A percentile compares a stretch with the other conserved stretches of the same genome.
Conservation (phyloP, 2,329 filamentous ascomycete genomes). For the Aureobasidium sp. region DNA sequence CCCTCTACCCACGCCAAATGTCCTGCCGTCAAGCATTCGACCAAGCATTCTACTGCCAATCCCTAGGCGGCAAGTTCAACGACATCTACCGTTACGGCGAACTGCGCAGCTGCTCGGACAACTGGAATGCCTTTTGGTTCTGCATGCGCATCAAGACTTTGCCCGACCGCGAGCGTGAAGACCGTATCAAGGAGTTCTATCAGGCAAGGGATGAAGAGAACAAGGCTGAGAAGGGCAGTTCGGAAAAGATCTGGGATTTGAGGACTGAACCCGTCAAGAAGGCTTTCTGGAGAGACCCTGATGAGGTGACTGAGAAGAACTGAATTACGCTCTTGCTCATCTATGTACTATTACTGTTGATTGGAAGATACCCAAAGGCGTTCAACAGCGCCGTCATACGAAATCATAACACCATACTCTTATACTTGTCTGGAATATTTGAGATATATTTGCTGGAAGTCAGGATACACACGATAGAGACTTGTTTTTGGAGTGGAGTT, state of each 20-base stretch:
- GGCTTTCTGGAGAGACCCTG: constrained; percentile 32
- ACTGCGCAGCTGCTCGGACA: constrained; percentile 67
- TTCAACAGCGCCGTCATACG: neutral
- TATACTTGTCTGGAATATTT: neutral
- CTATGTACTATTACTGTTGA: constrained; percentile 2
- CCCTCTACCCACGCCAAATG: constrained; percentile 71
- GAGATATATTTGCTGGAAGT: too few species aligned
- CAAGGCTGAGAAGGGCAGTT: constrained; percentile 53
- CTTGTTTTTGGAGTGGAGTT: neutral
- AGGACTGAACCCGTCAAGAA: constrained; percentile 53
- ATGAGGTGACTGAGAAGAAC: constrained; percentile 16
- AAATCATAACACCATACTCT: neutral
- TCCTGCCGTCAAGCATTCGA: constrained; percentile 89
- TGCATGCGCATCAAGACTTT: constrained; percentile 79
- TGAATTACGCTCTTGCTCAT: neutral
- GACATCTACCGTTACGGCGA: constrained; percentile 81
- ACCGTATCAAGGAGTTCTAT: constrained; percentile 57
- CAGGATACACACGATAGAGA: too few species aligned
- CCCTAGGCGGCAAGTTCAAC: constrained; percentile 82
- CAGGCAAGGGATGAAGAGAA: constrained; percentile 48
- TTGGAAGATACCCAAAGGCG: constrained; percentile 8
- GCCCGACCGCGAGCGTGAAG: constrained; percentile 50
- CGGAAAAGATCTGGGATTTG: constrained; percentile 82
- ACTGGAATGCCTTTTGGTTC: constrained; percentile 95
- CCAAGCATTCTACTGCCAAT: constrained; percentile 87